Base-by-base conservation (phyloP, 140 eudicot species). In the Oenanthe javanica region DNA sequence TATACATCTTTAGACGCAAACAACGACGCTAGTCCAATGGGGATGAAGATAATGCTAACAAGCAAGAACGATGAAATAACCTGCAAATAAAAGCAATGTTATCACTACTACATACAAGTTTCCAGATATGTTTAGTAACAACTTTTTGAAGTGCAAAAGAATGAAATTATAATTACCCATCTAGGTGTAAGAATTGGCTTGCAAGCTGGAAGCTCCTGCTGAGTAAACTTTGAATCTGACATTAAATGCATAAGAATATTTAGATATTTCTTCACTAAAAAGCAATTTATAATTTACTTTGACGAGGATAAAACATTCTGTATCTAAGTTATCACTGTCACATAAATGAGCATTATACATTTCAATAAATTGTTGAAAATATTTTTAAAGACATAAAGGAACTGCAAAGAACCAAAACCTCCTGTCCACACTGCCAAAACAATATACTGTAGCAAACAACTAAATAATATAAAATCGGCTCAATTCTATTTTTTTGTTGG, bases 181-280 rank as follows among this genome's bases (percentile, higher is more conserved):
- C 83, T 79, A 1, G 97, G 97, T 1, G 97, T 91, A n/a, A 91
- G 89, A 77, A 91, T 89, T 16, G 97, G 97, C 79, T 91, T 91
- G 86, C 97, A 91, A 15, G 94, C 92, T 80, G 97, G 94, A 57
- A 91, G 91, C 80, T 91, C 94, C 82, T 91, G 97, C 84, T 91
- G 97, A 18, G 97, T 91, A 82, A 91, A 91, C 40, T 25, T 73
- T 4, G 57, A 73, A 46, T 46, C 77, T 73, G 77, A 46, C 49
- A 73, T 43, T 38, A 45, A 73, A 45, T 43, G 8, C 16, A 49
- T 45, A 19, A 21, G 77, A 21, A 73, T 19, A 19, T 12, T 73
- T 46, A 3, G 6, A 15, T 72, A 42, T 0, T 7, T 8, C 38
- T 42, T 45, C 0, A 42, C 47, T 16, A 72, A 9, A 40, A 69